Base-by-base conservation (phyloP, 352 stramenopile genomes). In the Blastocystis sp. region DNA sequence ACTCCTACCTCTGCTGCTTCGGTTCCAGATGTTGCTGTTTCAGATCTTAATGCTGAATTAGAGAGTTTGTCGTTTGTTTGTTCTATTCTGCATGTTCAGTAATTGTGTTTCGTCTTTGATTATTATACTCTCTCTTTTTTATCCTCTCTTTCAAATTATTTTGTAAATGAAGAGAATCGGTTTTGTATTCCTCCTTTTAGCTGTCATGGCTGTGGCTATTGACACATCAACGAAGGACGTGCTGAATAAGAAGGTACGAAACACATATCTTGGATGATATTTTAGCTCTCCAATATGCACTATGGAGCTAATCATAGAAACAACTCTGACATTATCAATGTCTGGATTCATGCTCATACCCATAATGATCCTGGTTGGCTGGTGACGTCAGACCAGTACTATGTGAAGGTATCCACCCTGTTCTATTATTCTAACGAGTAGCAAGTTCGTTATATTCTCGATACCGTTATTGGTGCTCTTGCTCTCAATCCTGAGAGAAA, bases 351-450 rank as follows among this genome's bases (percentile, higher is more conserved):
- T 39, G 59, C 77, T 9, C 77, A 87, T 24, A 87, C 87, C 27
- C 87, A 75, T 27, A 29, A 80, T 46, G 54, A 91, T 59, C 39
- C 54, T 7, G 93, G 93, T 21, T 98, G 96, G 96, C 89, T 97
- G 11, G 93, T 97, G 77, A 97, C 93, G 0, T 92, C 98, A 24
- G 96, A 99, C 89, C 93, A 98, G 90, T 98, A 98, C 89, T 98
- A 96, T 21, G 80, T 81, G 19, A 81, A 81, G 32, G 80, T 78
- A 66, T 87, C 19, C 5, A 89, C 89, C 6, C 77, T 89, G 27
- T 0, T 80, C 21, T 12, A 27, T 43, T 32, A 42, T 12, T 1
- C 21, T 87, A 19, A 63, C 29, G 7, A 32, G 43, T 77, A 87
- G 77, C 77, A 87, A 87, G 96, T 99, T 43, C 91, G 96, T 58